Conservation (phyloP, 2,329 filamentous ascomycete genomes). For the Beauveria bassiana region DNA sequence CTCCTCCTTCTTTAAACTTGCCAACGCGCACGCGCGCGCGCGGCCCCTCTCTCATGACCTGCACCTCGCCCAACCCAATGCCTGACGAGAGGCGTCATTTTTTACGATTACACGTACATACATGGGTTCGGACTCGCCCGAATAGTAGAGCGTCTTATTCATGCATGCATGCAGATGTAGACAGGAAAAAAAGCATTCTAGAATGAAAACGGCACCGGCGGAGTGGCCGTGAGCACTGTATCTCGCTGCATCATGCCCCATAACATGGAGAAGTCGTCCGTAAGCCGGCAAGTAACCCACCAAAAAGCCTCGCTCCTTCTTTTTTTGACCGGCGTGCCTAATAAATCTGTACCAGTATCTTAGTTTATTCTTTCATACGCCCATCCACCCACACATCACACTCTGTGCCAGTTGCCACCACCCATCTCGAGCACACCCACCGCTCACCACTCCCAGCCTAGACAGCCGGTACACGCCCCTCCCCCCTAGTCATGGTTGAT, state of each 20-base stretch:
- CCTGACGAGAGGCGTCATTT: background rate
- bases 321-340: background rate
- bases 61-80: background rate
- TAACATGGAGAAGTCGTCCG: background rate
- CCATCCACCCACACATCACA: background rate
- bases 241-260: background rate
- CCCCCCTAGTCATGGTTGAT: background rate
- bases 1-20: background rate
- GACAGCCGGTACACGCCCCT: background rate
- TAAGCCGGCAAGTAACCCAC: conserved; percentile 2
- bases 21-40: background rate
- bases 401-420: background rate
- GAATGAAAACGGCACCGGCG: background rate
- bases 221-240: background rate
- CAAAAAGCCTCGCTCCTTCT: background rate
- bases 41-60: too few relatives aligned
- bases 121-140: background rate
- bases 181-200: background rate
- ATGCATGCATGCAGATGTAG: background rate
- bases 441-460: background rate
- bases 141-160: background rate
- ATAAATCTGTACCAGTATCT: too few relatives aligned
- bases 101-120: background rate
- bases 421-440: background rate
- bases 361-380: too few relatives aligned